Percentiles rank a stretch among this genome's conserved stretches.
Evolutionary conservation across 78 protist genomes (phyloP).

Genomic region (Planoprotostelium fungivorum): DNA sequence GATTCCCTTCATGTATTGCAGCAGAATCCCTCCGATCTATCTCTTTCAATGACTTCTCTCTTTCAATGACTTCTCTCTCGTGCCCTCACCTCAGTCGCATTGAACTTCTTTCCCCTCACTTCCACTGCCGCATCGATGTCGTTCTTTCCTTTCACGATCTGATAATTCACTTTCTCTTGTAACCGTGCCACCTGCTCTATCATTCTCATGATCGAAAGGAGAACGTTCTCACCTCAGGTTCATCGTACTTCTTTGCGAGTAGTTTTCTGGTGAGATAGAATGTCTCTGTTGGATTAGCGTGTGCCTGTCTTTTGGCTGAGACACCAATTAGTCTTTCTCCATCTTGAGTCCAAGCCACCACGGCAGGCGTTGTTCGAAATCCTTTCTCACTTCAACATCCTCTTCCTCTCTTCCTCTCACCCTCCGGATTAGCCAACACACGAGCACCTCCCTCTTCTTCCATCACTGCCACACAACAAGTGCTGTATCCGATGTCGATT

Average conservation of each 20-base stretch:
- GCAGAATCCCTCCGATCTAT: background rate
- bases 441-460: conserved; percentile 52
- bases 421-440: conserved; percentile 72
- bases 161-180: background rate
- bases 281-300: background rate
- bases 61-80: no score
- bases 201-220: background rate
- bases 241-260: background rate
- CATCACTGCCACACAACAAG: conserved; percentile 97
- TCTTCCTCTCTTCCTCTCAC: conserved; percentile 21
- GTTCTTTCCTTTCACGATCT: background rate
- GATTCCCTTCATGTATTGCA: conserved; percentile 92
- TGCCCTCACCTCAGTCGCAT: background rate
- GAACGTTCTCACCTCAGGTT: background rate
- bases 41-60: background rate
- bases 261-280: background rate
- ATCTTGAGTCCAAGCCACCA: conserved; percentile 62
- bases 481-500: conserved; percentile 98
- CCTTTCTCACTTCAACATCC: no score
- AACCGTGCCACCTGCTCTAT: background rate
- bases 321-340: conserved; percentile 66
- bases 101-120: background rate
- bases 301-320: conserved; percentile 71
- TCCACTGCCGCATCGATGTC: background rate
- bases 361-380: conserved; percentile 87